phyloP scores from a whole-genome alignment of 2,329 filamentous ascomycete genomes.

The Penicillium sp. region DNA sequence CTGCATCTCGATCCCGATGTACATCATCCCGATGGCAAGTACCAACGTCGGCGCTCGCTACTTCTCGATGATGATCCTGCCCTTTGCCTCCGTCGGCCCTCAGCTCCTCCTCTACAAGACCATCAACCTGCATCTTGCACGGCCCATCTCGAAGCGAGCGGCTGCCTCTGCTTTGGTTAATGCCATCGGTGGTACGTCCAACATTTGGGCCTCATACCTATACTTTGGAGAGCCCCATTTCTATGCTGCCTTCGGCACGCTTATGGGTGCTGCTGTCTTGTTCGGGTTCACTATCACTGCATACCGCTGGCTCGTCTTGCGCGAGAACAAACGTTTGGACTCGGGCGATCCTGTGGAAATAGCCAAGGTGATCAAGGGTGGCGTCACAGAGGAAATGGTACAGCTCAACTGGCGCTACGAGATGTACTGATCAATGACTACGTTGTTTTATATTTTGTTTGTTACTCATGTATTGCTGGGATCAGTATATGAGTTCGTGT shows the following conservation, averaged over 20 bases:
- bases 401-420: conserved; percentile 47
- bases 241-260: conserved; percentile 44
- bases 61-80: conserved; percentile 47
- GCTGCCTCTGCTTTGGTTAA: conserved; percentile 46
- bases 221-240: conserved; percentile 34
- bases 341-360: conserved; percentile 39
- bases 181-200: conserved; percentile 28
- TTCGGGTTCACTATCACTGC: conserved; percentile 38
- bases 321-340: conserved; percentile 44
- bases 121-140: conserved; percentile 44
- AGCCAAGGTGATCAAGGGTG: conserved; percentile 43
- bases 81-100: conserved; percentile 42
- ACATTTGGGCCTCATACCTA: conserved; percentile 29
- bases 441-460: background rate
- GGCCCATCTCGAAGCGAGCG: conserved; percentile 45
- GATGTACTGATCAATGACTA: conserved; percentile 36
- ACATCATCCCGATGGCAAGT: conserved; percentile 42
- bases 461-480: background rate
- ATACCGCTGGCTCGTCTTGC: conserved; percentile 41
- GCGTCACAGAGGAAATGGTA: conserved; percentile 48
- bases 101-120: conserved; percentile 47
- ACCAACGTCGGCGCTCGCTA: conserved; percentile 43
- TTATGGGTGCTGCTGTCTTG: conserved; percentile 30
- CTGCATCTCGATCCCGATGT: conserved; percentile 36
- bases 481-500: background rate